Percentiles rank a stretch among this genome's conserved stretches.
Conservation (phyloP, 805 yeast genomes). For the Candida broadrunensis region DNA sequence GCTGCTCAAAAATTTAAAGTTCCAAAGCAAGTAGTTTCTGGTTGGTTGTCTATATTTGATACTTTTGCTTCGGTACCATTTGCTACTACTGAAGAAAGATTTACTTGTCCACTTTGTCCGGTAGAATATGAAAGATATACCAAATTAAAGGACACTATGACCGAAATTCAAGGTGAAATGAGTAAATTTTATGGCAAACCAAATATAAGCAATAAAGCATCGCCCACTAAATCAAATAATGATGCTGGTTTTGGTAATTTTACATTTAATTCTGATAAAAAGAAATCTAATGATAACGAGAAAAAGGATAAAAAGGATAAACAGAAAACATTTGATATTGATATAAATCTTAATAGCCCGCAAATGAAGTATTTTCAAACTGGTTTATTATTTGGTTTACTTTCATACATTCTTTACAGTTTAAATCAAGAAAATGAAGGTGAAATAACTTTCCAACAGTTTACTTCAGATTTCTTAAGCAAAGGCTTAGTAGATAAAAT, state of each 20-base stretch:
- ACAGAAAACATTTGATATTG: slow-evolving; percentile 16
- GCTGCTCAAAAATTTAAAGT: slow-evolving; percentile 13
- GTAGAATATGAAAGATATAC: slow-evolving; percentile 15
- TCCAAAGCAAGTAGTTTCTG: slow-evolving; percentile 11
- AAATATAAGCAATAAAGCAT: too few species aligned
- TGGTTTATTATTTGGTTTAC: slow-evolving; percentile 28
- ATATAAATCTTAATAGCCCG: slow-evolving; percentile 19
- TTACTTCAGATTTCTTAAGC: slow-evolving; percentile 68
- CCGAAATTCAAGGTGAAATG: slow-evolving; percentile 1
- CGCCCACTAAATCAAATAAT: slow-evolving; percentile 1
- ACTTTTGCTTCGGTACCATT: slow-evolving; percentile 23
- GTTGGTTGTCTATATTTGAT: slow-evolving; percentile 31
- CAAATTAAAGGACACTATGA: neutral
- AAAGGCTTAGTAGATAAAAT: slow-evolving; percentile 74
- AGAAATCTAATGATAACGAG: slow-evolving; percentile 5
- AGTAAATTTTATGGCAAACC: too few species aligned
- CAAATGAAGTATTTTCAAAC: slow-evolving; percentile 26
- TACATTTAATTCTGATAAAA: slow-evolving; percentile 6
- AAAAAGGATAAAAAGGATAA: slow-evolving; percentile 7
- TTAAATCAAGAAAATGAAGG: slow-evolving; percentile 14
- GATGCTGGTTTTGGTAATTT: slow-evolving; percentile 5
- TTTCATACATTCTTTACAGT: slow-evolving; percentile 18
- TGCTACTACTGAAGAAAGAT: slow-evolving; percentile 14
- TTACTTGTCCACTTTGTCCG: slow-evolving; percentile 27
- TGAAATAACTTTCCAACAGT: slow-evolving; percentile 90